A percentile compares a stretch with the other conserved stretches of the same genome.
These are phyloP conservation scores for Leptoxyphium fumago DNA, from an alignment of 2,329 filamentous ascomycete genomes.

Conservation along the genomic window DNA sequence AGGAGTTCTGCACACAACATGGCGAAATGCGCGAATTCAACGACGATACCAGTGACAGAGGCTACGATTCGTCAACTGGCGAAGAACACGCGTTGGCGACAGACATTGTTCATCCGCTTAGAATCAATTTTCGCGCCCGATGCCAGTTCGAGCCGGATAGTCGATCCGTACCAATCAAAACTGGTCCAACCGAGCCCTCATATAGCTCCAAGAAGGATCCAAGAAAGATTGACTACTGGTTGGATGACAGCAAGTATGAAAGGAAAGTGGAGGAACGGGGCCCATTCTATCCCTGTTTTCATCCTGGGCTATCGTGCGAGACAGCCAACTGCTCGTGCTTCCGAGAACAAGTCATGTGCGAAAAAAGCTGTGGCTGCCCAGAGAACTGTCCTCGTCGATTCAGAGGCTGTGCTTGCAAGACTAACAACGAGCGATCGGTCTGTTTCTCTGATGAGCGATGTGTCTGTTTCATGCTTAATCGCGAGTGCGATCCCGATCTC, in stretches of 20 bases:
- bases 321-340: conserved; percentile 49
- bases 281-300: conserved; percentile 50
- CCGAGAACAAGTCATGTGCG: conserved; percentile 47
- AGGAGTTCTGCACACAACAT: conserved; percentile 24
- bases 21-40: conserved; percentile 23
- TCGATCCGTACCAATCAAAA: not conserved
- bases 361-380: conserved; percentile 57
- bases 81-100: conserved; percentile 10
- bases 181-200: not conserved
- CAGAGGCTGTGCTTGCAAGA: conserved; percentile 26
- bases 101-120: conserved; percentile 18
- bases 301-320: conserved; percentile 50
- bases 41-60: conserved; percentile 4
- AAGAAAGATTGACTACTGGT: not conserved
- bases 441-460: conserved; percentile 34
- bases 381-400: conserved; percentile 39
- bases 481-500: conserved; percentile 68
- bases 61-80: conserved; percentile 4
- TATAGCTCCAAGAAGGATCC: not conserved
- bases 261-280: conserved; percentile 31
- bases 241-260: not conserved
- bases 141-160: conserved; percentile 10
- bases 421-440: conserved; percentile 27
- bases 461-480: conserved; percentile 55
- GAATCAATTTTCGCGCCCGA: conserved; percentile 16